phyloP scores from a whole-genome alignment of 2,329 filamentous ascomycete genomes.

The Hypoxylon sp. region DNA sequence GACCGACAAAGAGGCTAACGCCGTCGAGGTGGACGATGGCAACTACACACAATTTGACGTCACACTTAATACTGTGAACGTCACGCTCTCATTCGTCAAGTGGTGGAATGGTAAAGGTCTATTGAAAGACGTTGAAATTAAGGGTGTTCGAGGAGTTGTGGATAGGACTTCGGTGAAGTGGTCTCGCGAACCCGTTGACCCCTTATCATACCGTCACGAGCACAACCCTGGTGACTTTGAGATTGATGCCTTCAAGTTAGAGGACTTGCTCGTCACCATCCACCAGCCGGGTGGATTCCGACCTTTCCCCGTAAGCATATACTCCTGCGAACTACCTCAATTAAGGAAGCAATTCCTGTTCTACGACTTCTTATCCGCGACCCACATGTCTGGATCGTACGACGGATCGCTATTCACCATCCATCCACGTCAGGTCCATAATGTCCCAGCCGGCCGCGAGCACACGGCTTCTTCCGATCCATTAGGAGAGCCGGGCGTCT shows the following conservation, averaged over 20 bases:
- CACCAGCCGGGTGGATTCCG: conserved; percentile 92
- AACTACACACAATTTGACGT: conserved; percentile 99
- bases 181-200: conserved; percentile 78
- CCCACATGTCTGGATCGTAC: conserved; percentile 94
- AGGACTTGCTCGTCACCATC: conserved; percentile 91
- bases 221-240: conserved; percentile 96
- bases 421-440: conserved; percentile 91
- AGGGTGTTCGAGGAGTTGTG: conserved; percentile 91
- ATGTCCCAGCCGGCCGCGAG: conserved; percentile 76
- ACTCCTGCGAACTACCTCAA: conserved; percentile 92
- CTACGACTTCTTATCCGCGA: conserved; percentile 96
- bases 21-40: conserved; percentile 80
- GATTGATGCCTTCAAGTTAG: conserved; percentile 95
- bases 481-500: conserved; percentile 77
- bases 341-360: conserved; percentile 97
- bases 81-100: conserved; percentile 96
- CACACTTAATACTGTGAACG: conserved; percentile 94
- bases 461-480: conserved; percentile 68
- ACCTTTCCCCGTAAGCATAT: conserved; percentile 96
- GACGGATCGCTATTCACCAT: conserved; percentile 98
- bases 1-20: conserved; percentile 61
- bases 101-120: conserved; percentile 99
- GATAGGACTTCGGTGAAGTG: conserved; percentile 89
- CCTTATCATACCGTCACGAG: conserved; percentile 87
- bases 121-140: conserved; percentile 92